Conservation (phyloP, 2,329 filamentous ascomycete genomes). For the Sporothrix humicola region DNA sequence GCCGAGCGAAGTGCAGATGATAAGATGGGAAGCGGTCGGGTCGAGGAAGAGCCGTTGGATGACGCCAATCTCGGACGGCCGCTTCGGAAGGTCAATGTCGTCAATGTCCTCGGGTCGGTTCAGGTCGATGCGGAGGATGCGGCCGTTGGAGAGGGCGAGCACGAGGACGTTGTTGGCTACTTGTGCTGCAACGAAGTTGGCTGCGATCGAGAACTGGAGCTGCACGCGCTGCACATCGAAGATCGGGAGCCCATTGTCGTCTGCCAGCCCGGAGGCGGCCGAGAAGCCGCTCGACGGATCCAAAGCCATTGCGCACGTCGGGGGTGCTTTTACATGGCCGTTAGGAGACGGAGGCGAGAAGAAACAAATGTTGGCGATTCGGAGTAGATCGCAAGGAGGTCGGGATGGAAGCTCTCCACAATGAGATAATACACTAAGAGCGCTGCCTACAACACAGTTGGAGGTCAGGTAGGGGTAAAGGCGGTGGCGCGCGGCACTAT, state of each 20-base stretch:
- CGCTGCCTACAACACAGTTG: constrained; percentile 12
- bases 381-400: constrained; percentile 15
- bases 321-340: constrained; percentile 31
- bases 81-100: constrained; percentile 96
- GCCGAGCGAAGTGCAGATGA: constrained; percentile 87
- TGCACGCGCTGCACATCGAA: constrained; percentile 94
- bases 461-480: not conserved
- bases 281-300: constrained; percentile 74
- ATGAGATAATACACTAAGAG: not conserved
- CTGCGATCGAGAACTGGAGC: constrained; percentile 91
- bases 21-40: constrained; percentile 90
- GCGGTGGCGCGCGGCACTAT: constrained; percentile 31
- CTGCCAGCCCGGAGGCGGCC: constrained; percentile 54
- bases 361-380: too few relatives aligned
- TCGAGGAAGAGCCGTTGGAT: constrained; percentile 98
- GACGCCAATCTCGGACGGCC: constrained; percentile 85
- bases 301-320: constrained; percentile 61
- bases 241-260: constrained; percentile 75
- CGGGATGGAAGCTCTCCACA: constrained; percentile 21
- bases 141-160: constrained; percentile 86
- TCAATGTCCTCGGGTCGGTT: constrained; percentile 96
- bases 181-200: constrained; percentile 94
- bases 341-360: not conserved
- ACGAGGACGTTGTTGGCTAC: constrained; percentile 97
- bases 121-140: constrained; percentile 91